Evolutionary conservation across 163 green algal species (phyloP).

Genomic region (Coccomyxa subellipsoidea): DNA sequence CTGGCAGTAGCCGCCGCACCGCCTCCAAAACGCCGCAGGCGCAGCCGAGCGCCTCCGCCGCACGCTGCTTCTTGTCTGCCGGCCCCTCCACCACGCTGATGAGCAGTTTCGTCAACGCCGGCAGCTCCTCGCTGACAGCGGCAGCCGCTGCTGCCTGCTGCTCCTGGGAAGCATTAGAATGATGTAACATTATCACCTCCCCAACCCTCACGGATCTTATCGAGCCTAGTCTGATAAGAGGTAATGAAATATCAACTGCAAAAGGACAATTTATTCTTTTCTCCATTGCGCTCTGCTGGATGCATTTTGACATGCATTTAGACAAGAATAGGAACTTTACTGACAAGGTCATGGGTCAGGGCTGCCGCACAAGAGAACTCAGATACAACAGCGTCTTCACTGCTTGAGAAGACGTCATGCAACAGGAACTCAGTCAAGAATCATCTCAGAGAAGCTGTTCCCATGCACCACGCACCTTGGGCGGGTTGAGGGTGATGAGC

Average conservation of each 20-base stretch:
- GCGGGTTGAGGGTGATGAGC: background rate
- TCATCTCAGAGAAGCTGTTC: no score
- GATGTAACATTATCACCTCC: background rate
- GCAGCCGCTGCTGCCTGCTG: background rate
- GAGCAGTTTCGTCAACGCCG: background rate
- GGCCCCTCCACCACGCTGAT: background rate
- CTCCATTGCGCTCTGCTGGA: no score
- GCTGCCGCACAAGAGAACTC: background rate
- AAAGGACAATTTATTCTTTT: no score
- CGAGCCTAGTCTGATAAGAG: no score
- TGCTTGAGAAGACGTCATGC: no score
- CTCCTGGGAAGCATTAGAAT: background rate
- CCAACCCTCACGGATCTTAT: background rate
- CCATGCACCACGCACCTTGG: background rate
- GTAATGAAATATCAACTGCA: no score
- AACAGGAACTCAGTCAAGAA: background rate
- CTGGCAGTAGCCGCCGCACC: background rate
- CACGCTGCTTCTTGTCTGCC: background rate
- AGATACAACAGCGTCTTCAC: background rate
- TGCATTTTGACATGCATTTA: no score
- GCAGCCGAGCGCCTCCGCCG: background rate
- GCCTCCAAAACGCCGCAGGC: background rate
- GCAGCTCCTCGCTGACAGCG: background rate
- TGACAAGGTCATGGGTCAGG: no score
- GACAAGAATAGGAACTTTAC: no score